Conservation (phyloP, 2,329 filamentous ascomycete species). For the Beauveria sp. region DNA sequence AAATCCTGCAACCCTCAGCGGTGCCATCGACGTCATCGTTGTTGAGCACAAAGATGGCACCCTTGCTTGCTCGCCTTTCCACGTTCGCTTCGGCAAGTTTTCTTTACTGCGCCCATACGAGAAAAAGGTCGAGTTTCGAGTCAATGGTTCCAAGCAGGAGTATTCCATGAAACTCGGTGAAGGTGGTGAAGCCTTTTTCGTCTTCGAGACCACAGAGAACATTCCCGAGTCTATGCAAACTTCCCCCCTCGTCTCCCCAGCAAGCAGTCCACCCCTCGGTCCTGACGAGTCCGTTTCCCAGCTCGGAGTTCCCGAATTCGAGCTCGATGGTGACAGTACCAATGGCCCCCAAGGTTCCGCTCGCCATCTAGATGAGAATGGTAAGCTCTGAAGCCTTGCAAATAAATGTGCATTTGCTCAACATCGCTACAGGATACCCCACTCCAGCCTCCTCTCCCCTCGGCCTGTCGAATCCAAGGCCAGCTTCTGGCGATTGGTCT, state of each 20-base stretch:
- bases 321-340: constrained; percentile 44
- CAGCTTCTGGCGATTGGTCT: constrained; percentile 45
- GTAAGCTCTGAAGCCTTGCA: constrained; percentile 16
- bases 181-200: constrained; percentile 96
- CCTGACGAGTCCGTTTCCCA: constrained; percentile 23
- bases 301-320: constrained; percentile 62
- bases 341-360: constrained; percentile 3
- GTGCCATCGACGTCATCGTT: constrained; percentile 97
- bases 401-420: constrained; percentile 8
- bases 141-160: constrained; percentile 86
- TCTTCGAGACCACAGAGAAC: constrained; percentile 87
- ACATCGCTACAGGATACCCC: constrained; percentile 32
- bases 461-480: constrained; percentile 37
- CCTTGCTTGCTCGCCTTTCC: constrained; percentile 90
- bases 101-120: constrained; percentile 89
- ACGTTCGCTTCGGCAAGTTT: constrained; percentile 98
- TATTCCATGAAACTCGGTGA: constrained; percentile 99
- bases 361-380: constrained; percentile 24
- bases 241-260: constrained; percentile 84
- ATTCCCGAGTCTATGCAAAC: constrained; percentile 94
- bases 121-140: constrained; percentile 97
- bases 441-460: constrained; percentile 40
- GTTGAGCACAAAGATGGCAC: constrained; percentile 91
- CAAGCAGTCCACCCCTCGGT: constrained; percentile 67
- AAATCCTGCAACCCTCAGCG: constrained; percentile 93